Percentiles rank a stretch among this genome's conserved stretches.
phyloP scores from a whole-genome alignment of 179 eudicot species.

The Drosera spatulata region DNA sequence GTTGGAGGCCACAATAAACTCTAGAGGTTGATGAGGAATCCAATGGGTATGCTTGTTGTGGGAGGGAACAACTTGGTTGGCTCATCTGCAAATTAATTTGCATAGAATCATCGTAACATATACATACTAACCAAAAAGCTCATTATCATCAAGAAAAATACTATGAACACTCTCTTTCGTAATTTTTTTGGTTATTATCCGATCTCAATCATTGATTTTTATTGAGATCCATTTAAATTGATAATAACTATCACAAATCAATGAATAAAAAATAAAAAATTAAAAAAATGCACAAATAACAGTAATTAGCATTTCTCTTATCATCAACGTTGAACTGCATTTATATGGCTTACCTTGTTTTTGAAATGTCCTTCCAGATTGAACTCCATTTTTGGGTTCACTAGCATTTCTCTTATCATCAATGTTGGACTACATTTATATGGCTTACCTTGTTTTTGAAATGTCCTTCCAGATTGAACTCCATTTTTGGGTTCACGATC shows the following conservation, averaged over 20 bases:
- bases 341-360: slow-evolving; percentile 56
- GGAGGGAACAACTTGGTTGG: slow-evolving; percentile 31
- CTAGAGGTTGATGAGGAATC: slow-evolving; percentile 24
- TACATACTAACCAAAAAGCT: neutral
- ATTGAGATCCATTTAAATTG: no score
- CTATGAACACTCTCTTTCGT: no score
- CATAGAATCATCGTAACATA: neutral
- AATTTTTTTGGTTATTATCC: no score
- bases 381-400: slow-evolving; percentile 47
- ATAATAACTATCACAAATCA: no score
- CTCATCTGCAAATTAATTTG: slow-evolving; percentile 23
- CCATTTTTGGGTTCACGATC: slow-evolving; percentile 50
- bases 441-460: slow-evolving; percentile 59
- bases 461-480: slow-evolving; percentile 38
- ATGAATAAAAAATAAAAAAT: no score
- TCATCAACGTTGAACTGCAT: no score
- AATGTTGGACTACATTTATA: no score
- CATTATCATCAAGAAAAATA: no score
- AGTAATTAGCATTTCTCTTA: no score
- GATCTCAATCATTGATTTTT: no score
- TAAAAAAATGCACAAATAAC: no score
- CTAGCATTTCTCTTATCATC: no score
- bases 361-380: slow-evolving; percentile 38
- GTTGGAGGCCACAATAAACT: slow-evolving; percentile 32
- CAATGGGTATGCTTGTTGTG: slow-evolving; percentile 40